phyloP scores from a whole-genome alignment of 352 stramenopile genomes.

The Sclerospora graminicola region DNA sequence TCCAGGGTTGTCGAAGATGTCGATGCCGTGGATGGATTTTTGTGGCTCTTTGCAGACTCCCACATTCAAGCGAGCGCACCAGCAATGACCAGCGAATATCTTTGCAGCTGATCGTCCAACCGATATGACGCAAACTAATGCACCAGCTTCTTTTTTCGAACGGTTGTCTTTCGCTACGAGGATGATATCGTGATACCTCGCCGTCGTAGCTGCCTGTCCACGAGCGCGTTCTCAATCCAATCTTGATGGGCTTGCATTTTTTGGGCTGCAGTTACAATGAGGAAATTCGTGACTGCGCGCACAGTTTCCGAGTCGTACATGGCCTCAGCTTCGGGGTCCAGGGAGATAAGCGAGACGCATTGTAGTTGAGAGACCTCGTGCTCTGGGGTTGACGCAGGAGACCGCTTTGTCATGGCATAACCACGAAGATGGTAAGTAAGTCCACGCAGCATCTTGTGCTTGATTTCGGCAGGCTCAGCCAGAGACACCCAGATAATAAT shows the following conservation, averaged over 20 bases:
- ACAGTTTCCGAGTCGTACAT: constrained; percentile 16
- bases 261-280: constrained; percentile 18
- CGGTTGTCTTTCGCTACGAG: background rate
- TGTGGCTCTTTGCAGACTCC: too few relatives aligned
- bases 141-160: background rate
- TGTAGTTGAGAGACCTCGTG: constrained; percentile 17
- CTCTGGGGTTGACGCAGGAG: constrained; percentile 9
- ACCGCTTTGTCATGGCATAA: constrained; percentile 32
- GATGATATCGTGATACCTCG: background rate
- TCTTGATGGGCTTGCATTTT: constrained; percentile 26
- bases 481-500: constrained; percentile 34
- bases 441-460: constrained; percentile 25
- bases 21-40: too few relatives aligned
- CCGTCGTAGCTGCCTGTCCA: constrained; percentile 6
- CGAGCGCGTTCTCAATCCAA: constrained; percentile 18
- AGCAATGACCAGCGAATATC: too few relatives aligned
- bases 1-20: too few relatives aligned
- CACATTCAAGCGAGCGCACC: too few relatives aligned
- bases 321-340: constrained; percentile 14
- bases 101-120: too few relatives aligned
- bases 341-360: constrained; percentile 20
- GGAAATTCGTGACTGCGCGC: constrained; percentile 23
- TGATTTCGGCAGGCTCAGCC: constrained; percentile 33
- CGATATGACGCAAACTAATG: too few relatives aligned
- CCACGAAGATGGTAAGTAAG: constrained; percentile 37